Percentiles rank a stretch among this genome's conserved stretches.
Evolutionary conservation across 2,329 filamentous ascomycete genomes (phyloP).

Genomic region (Cytospora chrysosperma): DNA sequence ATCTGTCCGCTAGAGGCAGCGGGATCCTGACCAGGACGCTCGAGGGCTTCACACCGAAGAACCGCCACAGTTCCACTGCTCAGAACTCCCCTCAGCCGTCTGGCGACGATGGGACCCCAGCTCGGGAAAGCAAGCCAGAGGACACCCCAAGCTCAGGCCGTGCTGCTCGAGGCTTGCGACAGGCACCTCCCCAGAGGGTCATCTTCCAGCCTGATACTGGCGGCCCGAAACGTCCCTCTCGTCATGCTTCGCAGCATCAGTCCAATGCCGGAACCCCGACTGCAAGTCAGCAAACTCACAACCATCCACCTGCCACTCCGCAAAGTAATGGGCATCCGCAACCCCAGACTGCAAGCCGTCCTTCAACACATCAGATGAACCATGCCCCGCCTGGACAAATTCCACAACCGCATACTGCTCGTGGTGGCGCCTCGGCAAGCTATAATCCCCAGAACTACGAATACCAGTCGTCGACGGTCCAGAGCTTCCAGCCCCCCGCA

Average conservation of each 20-base stretch:
- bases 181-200: slow-evolving; percentile 80
- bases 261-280: slow-evolving; percentile 30
- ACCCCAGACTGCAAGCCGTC: slow-evolving; percentile 12
- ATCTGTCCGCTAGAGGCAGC: slow-evolving; percentile 82
- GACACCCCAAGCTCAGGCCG: slow-evolving; percentile 54
- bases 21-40: slow-evolving; percentile 74
- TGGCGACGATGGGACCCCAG: slow-evolving; percentile 59
- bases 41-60: slow-evolving; percentile 65
- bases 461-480: slow-evolving; percentile 58
- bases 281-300: slow-evolving; percentile 29
- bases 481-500: slow-evolving; percentile 68
- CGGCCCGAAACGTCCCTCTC: slow-evolving; percentile 60
- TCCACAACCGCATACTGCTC: slow-evolving; percentile 30
- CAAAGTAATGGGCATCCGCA: slow-evolving; percentile 20
- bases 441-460: slow-evolving; percentile 57
- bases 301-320: slow-evolving; percentile 32
- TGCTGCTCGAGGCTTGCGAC: slow-evolving; percentile 66
- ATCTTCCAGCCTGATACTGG: slow-evolving; percentile 81
- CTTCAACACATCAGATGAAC: slow-evolving; percentile 19
- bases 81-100: slow-evolving; percentile 58
- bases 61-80: slow-evolving; percentile 50
- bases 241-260: slow-evolving; percentile 53
- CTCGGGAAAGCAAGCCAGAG: slow-evolving; percentile 50
- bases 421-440: slow-evolving; percentile 44
- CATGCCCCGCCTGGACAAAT: slow-evolving; percentile 29